phyloP scores from a whole-genome alignment of 1,284 basidiomycete species.

The Mycena sp. region DNA sequence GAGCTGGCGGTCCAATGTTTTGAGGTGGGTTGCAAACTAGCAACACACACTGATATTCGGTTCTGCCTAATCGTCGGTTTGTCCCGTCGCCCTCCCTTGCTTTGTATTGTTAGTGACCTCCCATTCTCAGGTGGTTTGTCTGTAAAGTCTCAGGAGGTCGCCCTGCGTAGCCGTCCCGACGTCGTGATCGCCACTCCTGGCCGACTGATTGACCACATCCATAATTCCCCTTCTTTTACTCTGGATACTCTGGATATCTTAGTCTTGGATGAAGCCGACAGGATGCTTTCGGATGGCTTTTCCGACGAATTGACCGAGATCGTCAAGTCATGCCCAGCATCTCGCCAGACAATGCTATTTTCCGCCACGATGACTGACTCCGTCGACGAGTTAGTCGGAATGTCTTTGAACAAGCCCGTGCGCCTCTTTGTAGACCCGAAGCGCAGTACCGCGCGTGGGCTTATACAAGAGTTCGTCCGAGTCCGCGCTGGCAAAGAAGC shows the following conservation, averaged over 20 bases:
- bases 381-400: slow-evolving; percentile 91
- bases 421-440: slow-evolving; percentile 97
- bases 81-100: slow-evolving; percentile 40
- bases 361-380: slow-evolving; percentile 98
- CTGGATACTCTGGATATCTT: slow-evolving; percentile 94
- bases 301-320: slow-evolving; percentile 96
- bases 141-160: slow-evolving; percentile 88
- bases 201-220: slow-evolving; percentile 95
- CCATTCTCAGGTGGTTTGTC: slow-evolving; percentile 82
- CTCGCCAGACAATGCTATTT: slow-evolving; percentile 97
- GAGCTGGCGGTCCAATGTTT: slow-evolving; percentile 96
- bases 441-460: slow-evolving; percentile 86
- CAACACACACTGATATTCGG: slow-evolving; percentile 88
- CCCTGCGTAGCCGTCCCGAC: slow-evolving; percentile 88
- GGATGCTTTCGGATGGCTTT: slow-evolving; percentile 98
- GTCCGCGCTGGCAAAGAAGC: slow-evolving; percentile 82
- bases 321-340: slow-evolving; percentile 87
- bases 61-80: slow-evolving; percentile 90
- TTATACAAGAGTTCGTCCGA: slow-evolving; percentile 95
- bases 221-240: slow-evolving; percentile 94
- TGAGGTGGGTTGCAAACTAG: slow-evolving; percentile 88
- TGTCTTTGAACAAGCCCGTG: slow-evolving; percentile 92
- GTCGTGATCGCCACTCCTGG: slow-evolving; percentile 96
- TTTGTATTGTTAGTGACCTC: slow-evolving; percentile 6
- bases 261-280: slow-evolving; percentile 96